These are phyloP conservation scores for Danielozyma ontarioensis DNA, from an alignment of 805 yeast species.

Conservation along the genomic window DNA sequence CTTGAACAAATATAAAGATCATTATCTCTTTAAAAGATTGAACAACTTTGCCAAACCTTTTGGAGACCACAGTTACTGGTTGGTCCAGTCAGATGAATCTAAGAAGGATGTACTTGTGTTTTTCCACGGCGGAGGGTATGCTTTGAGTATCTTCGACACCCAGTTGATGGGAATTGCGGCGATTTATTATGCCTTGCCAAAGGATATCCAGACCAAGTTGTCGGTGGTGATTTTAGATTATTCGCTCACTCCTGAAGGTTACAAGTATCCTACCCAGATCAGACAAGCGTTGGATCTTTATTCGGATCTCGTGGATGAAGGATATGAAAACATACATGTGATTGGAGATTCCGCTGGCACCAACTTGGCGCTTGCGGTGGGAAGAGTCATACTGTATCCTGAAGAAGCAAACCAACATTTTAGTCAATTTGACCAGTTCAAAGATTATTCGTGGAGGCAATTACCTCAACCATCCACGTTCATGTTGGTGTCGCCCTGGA, in stretches of 20 bases:
- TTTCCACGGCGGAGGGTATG: constrained; percentile 24
- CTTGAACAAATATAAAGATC: constrained; percentile 8
- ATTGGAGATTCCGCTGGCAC: constrained; percentile 19
- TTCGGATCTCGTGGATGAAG: constrained; percentile 8
- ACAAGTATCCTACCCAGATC: constrained; percentile 21
- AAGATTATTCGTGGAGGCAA: constrained; percentile 9
- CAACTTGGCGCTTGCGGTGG: constrained; percentile 5
- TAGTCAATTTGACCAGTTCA: constrained; percentile 12
- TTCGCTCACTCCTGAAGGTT: constrained; percentile 15
- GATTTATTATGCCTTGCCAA: constrained; percentile 15
- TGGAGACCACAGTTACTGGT: constrained; percentile 11
- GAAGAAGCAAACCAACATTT: constrained; percentile 23
- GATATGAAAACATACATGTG: constrained; percentile 11
- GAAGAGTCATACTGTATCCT: constrained; percentile 24
- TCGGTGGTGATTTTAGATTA: constrained; percentile 19
- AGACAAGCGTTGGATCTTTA: constrained; percentile 12
- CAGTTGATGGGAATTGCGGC: constrained; percentile 20
- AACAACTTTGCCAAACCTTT: constrained; percentile 10
- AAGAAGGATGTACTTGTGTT: constrained; percentile 15
- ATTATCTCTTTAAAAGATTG: constrained; percentile 6
- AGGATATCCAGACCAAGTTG: constrained; percentile 7
- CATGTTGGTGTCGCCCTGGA: constrained; percentile 31
- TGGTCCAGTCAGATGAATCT: constrained; percentile 5
- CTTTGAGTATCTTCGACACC: constrained; percentile 15
- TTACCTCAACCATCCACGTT: constrained; percentile 25